These are phyloP conservation scores for Stipa capillata DNA, from an alignment of 176 grass and related monocot genomes.

Conservation along the genomic window DNA sequence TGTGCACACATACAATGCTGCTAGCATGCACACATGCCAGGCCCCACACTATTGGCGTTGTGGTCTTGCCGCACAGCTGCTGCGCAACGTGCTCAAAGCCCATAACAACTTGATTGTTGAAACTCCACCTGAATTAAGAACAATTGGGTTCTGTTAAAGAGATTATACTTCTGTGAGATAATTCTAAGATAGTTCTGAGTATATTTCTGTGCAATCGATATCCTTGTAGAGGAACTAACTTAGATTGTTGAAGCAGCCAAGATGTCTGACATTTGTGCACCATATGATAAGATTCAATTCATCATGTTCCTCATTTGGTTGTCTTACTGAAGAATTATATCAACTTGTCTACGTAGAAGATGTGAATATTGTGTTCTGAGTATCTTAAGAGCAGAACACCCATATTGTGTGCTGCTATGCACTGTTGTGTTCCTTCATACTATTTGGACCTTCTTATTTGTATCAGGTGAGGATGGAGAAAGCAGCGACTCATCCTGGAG, in stretches of 20 bases:
- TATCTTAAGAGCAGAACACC: neutral
- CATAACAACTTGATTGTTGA: neutral
- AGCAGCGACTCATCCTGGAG: slow-evolving; percentile 59
- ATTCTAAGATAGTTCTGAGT: neutral
- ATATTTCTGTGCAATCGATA: neutral
- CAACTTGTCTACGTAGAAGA: neutral
- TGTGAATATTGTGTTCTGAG: neutral
- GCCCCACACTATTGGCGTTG: too few species aligned
- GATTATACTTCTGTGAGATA: neutral
- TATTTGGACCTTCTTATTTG: slow-evolving; percentile 14
- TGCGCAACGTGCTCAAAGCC: too few species aligned
- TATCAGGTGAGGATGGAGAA: slow-evolving; percentile 66
- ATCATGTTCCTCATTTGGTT: neutral
- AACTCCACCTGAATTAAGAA: neutral
- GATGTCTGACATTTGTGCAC: neutral
- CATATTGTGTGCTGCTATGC: neutral
- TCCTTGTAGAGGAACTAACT: neutral
- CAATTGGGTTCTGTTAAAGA: neutral
- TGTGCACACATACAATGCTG: too few species aligned
- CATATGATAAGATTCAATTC: neutral
- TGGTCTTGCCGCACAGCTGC: too few species aligned
- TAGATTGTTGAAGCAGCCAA: neutral
- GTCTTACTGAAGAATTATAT: neutral
- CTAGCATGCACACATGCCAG: too few species aligned
- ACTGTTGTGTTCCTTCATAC: neutral